Evolutionary conservation across 2,329 filamentous ascomycete genomes (phyloP).

Genomic region (Monilinia polystroma): DNA sequence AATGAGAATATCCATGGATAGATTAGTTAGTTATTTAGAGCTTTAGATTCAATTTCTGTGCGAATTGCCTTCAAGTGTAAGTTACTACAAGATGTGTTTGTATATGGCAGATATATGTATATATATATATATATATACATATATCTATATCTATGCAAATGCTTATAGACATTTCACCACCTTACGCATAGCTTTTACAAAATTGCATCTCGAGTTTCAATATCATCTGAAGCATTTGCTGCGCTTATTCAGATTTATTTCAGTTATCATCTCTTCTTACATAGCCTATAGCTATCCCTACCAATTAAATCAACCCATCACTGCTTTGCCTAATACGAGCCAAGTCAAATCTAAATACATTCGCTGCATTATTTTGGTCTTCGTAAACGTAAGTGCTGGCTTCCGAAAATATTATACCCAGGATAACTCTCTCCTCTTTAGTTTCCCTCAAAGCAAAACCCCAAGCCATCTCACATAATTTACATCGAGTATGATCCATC

Average conservation of each 20-base stretch:
- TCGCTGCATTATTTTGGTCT: conserved; percentile 25
- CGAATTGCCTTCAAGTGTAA: no score
- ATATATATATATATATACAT: neutral
- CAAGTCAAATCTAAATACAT: conserved; percentile 22
- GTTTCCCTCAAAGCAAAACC: conserved; percentile 6
- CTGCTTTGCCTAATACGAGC: conserved; percentile 20
- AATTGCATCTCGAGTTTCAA: neutral
- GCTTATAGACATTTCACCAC: neutral
- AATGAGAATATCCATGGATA: neutral
- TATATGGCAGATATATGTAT: neutral
- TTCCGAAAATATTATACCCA: conserved; percentile 17
- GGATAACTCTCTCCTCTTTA: neutral
- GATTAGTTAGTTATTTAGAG: neutral
- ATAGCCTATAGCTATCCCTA: conserved; percentile 19
- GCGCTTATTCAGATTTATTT: neutral
- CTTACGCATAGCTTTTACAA: neutral
- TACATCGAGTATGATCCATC: conserved; percentile 22
- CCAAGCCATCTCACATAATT: conserved; percentile 22
- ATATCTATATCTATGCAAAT: no score
- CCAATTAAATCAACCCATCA: conserved; percentile 22
- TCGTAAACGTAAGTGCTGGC: conserved; percentile 19
- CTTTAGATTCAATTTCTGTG: no score
- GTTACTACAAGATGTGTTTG: no score
- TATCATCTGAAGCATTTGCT: neutral
- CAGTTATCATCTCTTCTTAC: conserved; percentile 16